Evolutionary conservation across 768 basidiomycete genomes (phyloP).

Genomic region (Exsudoporus frostii): DNA sequence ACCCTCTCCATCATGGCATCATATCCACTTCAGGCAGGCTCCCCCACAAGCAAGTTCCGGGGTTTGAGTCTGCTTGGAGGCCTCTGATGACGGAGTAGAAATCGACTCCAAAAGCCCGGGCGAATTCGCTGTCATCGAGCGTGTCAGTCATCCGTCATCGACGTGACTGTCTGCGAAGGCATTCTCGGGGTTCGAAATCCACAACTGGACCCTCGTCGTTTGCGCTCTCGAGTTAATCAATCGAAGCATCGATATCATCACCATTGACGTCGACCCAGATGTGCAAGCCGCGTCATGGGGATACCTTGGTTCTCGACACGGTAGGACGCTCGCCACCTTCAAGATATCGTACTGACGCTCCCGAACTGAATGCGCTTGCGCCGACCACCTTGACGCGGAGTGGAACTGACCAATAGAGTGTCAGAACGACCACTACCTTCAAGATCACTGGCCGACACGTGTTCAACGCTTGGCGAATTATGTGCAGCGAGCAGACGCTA

Average conservation of each 20-base stretch:
- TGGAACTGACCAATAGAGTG: constrained; percentile 65
- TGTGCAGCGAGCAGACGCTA: constrained; percentile 79
- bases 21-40: no score
- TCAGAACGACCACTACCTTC: constrained; percentile 75
- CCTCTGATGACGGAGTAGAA: no score
- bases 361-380: constrained; percentile 75
- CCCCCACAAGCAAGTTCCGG: no score
- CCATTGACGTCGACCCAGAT: constrained; percentile 83
- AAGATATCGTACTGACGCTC: constrained; percentile 10
- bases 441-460: constrained; percentile 86
- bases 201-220: constrained; percentile 37
- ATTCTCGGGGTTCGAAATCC: constrained; percentile 50
- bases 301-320: constrained; percentile 72
- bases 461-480: constrained; percentile 88
- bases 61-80: no score
- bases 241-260: constrained; percentile 66
- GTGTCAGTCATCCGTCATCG: no score
- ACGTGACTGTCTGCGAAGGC: no score
- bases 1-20: no score
- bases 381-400: constrained; percentile 37
- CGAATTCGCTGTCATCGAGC: no score
- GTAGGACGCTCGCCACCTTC: constrained; percentile 33
- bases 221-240: constrained; percentile 76
- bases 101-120: no score
- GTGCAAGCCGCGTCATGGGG: constrained; percentile 89